Evolutionary conservation across 495 filamentous ascomycete species (phyloP).

Genomic region (Podospora pseudopauciseta): DNA sequence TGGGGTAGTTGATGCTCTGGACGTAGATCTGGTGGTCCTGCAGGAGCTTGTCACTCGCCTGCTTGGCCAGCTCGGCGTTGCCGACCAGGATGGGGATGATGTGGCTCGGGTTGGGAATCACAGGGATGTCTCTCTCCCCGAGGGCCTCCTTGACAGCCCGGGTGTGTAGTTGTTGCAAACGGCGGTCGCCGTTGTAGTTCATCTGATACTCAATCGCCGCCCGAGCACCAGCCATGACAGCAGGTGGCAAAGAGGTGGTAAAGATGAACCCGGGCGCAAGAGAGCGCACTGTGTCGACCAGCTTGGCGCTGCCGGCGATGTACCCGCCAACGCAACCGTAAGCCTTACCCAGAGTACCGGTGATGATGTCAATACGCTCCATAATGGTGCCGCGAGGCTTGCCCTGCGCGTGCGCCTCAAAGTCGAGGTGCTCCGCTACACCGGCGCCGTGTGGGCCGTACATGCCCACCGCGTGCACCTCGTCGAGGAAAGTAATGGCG

Average conservation of each 20-base stretch:
- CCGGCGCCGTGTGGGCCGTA: conserved; percentile 95
- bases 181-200: conserved; percentile 71
- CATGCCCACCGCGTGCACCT: conserved; percentile 99
- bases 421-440: conserved; percentile 96
- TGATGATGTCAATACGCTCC: conserved; percentile 97
- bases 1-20: conserved; percentile 98
- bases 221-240: conserved; percentile 92
- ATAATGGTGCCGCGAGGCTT: conserved; percentile 78
- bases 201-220: conserved; percentile 92
- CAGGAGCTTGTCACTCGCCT: conserved; percentile 82
- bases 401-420: conserved; percentile 67
- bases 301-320: conserved; percentile 81
- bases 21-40: conserved; percentile 91
- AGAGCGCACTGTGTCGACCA: conserved; percentile 94
- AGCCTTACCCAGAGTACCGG: conserved; percentile 93
- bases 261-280: conserved; percentile 98
- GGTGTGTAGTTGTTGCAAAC: conserved; percentile 92
- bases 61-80: conserved; percentile 87
- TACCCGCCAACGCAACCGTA: conserved; percentile 98
- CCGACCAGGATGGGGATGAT: conserved; percentile 94
- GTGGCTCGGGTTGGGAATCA: conserved; percentile 95
- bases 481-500: conserved; percentile 93
- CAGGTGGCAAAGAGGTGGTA: conserved; percentile 92
- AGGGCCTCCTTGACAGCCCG: conserved; percentile 82
- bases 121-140: conserved; percentile 78